Evolutionary conservation across 192 early-diverging fungal genomes (phyloP), one percentile per base, ranked within the genome.

Genomic region (Geranomyces michiganensis): DNA sequence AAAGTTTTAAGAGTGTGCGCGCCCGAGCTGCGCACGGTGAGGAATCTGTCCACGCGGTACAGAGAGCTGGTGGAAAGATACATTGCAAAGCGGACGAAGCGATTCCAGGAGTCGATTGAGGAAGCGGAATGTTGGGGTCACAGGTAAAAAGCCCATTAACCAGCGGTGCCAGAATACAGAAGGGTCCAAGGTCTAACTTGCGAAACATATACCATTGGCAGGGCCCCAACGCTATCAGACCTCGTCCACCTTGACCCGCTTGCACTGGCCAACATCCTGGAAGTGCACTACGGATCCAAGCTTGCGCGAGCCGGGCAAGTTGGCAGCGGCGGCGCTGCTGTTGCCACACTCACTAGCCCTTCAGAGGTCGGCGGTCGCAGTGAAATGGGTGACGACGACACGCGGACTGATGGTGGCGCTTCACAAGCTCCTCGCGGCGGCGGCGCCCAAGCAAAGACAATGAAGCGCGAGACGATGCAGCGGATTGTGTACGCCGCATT

Each of bases 51-150:
- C 7, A 53, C 21, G 15, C 29, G 58, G 27, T 74, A 47, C 45
- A 66, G 73, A 29, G 66, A 58, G 31, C 17, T 68, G 22, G 66
- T 68, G 33, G 55, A 56, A 12, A 56, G 46, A 41, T 74, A 74
- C 46, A 59, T 74, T 41, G 36, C 17, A 12, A 47, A 43, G 43
- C 12, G 59, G n/a, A 59, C 56, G 0, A 74, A 74, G 66, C 31
- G 66, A 30, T 68, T 68, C 48, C 65, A 68, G 46, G 73, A 74
- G 22, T 49, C 36, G 0, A 68, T 74, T 43, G 73, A 74, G 66
- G 73, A 74, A 58, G 65, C 73, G 32, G 73, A 74, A 44, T 74
- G 73, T 47, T 74, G 73, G 73, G 73, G 73, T 27, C 65, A 67
- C 43, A 24, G 66, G 62, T 64, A 29, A 9, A n/a, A n/a, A n/a